Percentiles rank a stretch among this genome's conserved stretches.
Evolutionary conservation across 2,329 filamentous ascomycete species (phyloP).

Genomic region (Aspergillus sp.): DNA sequence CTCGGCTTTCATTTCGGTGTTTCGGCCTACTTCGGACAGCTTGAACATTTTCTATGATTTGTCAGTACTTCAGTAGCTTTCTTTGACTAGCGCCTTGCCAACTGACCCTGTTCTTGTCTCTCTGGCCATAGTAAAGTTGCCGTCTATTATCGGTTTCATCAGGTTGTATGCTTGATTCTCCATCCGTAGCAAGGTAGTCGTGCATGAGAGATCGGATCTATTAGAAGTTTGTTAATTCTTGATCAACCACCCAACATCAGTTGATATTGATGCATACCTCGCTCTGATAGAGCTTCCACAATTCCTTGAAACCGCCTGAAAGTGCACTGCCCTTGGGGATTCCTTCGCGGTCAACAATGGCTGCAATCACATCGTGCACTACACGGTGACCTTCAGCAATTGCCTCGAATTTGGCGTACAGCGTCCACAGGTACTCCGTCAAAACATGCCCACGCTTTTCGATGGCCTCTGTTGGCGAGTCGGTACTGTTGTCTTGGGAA

Average conservation of each 20-base stretch:
- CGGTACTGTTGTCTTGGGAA: slow-evolving; percentile 41
- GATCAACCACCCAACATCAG: not conserved
- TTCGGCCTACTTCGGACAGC: slow-evolving; percentile 71
- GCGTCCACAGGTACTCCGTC: slow-evolving; percentile 79
- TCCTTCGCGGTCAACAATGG: slow-evolving; percentile 76
- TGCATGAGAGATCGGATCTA: slow-evolving; percentile 81
- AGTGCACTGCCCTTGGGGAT: slow-evolving; percentile 55
- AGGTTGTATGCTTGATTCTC: slow-evolving; percentile 56
- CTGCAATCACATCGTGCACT: slow-evolving; percentile 82
- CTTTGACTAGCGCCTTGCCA: not conserved
- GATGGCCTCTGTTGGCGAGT: slow-evolving; percentile 61
- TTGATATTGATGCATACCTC: slow-evolving; percentile 44
- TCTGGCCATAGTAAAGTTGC: slow-evolving; percentile 42
- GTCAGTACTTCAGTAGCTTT: slow-evolving; percentile 8
- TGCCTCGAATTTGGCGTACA: slow-evolving; percentile 95
- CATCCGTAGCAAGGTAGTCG: slow-evolving; percentile 91
- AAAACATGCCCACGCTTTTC: slow-evolving; percentile 76
- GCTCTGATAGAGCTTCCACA: slow-evolving; percentile 97
- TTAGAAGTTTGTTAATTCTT: not conserved
- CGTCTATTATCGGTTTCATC: slow-evolving; percentile 43
- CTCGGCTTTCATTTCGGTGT: slow-evolving; percentile 69
- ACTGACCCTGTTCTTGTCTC: slow-evolving; percentile 42
- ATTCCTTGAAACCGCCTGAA: slow-evolving; percentile 82
- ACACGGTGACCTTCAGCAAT: slow-evolving; percentile 93
- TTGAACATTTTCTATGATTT: slow-evolving; percentile 59